Conservation (phyloP, 352 stramenopile genomes). For the Globisporangium nunn region DNA sequence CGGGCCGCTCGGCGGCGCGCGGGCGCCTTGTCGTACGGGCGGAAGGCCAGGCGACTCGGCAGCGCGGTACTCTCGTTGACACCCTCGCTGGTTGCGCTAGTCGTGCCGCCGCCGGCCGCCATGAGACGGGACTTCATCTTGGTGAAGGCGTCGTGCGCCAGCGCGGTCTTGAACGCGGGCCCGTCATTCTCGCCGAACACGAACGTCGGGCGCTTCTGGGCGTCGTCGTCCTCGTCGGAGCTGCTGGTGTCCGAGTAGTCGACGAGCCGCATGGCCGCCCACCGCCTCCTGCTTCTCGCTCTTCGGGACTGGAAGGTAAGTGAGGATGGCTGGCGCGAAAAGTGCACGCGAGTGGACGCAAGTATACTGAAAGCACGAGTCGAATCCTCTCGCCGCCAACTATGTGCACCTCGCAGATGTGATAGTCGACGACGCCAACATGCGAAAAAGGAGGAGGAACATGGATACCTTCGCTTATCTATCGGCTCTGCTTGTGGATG, state of each 20-base stretch:
- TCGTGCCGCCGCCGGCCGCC: not conserved
- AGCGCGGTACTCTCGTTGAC: not conserved
- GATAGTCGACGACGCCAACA: too few relatives aligned
- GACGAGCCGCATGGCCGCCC: constrained; percentile 6
- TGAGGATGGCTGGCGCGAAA: too few relatives aligned
- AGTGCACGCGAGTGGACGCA: too few relatives aligned
- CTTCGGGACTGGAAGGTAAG: too few relatives aligned
- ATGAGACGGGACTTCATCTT: constrained; percentile 9
- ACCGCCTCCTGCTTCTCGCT: too few relatives aligned
- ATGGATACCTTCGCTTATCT: too few relatives aligned
- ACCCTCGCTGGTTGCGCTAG: not conserved
- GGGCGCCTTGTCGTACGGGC: constrained; percentile 8
- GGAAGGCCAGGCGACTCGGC: not conserved
- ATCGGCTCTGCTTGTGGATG: too few relatives aligned
- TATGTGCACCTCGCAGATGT: too few relatives aligned
- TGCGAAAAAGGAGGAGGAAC: too few relatives aligned
- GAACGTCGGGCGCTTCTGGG: not conserved
- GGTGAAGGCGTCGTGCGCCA: constrained; percentile 13
- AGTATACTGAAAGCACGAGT: too few relatives aligned
- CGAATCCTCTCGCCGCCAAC: too few relatives aligned
- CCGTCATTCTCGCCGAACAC: not conserved
- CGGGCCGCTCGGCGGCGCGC: not conserved
- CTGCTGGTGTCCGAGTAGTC: constrained; percentile 13
- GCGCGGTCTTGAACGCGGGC: constrained; percentile 9
- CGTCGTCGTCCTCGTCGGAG: not conserved